These are phyloP conservation scores for Nemania sp. DNA, from an alignment of 2,329 filamentous ascomycete genomes.

Conservation along the genomic window DNA sequence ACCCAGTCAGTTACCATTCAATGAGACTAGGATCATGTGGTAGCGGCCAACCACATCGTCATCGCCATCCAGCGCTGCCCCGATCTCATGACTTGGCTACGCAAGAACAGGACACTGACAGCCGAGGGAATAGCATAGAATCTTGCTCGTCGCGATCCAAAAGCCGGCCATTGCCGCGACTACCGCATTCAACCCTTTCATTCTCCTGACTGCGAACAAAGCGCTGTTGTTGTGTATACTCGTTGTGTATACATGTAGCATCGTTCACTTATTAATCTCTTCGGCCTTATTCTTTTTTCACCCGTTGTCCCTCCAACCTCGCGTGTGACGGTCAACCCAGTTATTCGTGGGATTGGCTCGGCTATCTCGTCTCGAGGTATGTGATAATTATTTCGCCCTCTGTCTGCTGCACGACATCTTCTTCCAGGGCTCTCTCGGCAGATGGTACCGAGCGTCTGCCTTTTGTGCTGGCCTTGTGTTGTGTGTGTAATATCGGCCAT, in stretches of 20 bases:
- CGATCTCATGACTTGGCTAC: slow-evolving; percentile 13
- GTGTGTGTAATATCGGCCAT: slow-evolving; percentile 34
- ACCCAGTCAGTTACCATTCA: background rate
- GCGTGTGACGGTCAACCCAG: background rate
- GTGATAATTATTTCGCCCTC: slow-evolving; percentile 27
- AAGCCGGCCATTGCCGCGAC: slow-evolving; percentile 19
- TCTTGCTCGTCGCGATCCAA: slow-evolving; percentile 7
- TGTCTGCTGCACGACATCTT: slow-evolving; percentile 22
- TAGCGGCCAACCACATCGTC: slow-evolving; percentile 1
- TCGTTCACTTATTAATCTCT: too few species aligned
- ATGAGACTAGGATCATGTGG: slow-evolving; percentile 10
- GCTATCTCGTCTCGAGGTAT: slow-evolving; percentile 30
- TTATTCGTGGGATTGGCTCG: slow-evolving; percentile 22
- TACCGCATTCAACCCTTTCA: slow-evolving; percentile 10
- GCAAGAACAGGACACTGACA: slow-evolving; percentile 8
- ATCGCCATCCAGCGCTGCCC: slow-evolving; percentile 1
- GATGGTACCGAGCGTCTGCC: slow-evolving; percentile 29
- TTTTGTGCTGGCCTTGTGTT: slow-evolving; percentile 19
- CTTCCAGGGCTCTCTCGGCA: slow-evolving; percentile 35
- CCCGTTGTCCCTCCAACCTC: too few species aligned
- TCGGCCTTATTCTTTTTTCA: too few species aligned
- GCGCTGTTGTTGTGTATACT: background rate
- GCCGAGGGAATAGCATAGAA: slow-evolving; percentile 11
- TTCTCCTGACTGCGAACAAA: slow-evolving; percentile 12
- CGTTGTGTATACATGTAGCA: slow-evolving; percentile 9